Base-by-base conservation (phyloP, 176 grass and related monocot species). In the Thinopyrum elongatum region DNA sequence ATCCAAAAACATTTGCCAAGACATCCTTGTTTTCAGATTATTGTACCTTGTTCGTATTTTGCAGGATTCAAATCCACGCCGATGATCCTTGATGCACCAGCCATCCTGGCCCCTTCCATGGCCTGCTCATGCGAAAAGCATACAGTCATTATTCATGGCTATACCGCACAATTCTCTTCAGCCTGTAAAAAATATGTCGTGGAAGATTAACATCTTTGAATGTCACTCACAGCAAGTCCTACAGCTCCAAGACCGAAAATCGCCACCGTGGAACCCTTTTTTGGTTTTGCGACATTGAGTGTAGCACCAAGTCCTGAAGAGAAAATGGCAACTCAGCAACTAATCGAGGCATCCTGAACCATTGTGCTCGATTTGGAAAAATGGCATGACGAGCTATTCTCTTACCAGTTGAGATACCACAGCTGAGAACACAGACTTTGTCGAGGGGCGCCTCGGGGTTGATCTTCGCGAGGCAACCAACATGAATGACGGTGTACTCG, bases 161-260 rank as follows among this genome's bases (percentile, higher is more conserved):
- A 8, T 22, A 53, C 0, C 15, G 22, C 15, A 68, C 28, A 70
- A 81, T 21, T 82, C 17, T 28, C 23, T 28, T 39, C 33, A 61
- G 38, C 9, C 38, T 41, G 38, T 3, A 10, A 10, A n/a, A 41
- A 41, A 41, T 41, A 41, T 41, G 8, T 3, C 9, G 38, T 10
- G 38, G 38, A 41, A 41, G 38, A 39, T 39, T 39, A 39, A 15
- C 5, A 64, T 25, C 61, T 29, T 38, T 7, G 6, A 26, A 4
- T 19, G 44, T 3, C n/a, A 87, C 95, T 92, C 80, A 94, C 95
- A 61, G 95, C 86, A 88, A 97, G 92, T 6, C 95, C 95, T 2
- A 97, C 95, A 82, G 92, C 95, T 82, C 95, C 95, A 16, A 97
- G 87, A 44, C 95, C 95, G 15, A 97, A 97, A 76, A 94, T 87